Evolutionary conservation across 352 stramenopile genomes (phyloP).

Genomic region (Pythium aquatile): DNA sequence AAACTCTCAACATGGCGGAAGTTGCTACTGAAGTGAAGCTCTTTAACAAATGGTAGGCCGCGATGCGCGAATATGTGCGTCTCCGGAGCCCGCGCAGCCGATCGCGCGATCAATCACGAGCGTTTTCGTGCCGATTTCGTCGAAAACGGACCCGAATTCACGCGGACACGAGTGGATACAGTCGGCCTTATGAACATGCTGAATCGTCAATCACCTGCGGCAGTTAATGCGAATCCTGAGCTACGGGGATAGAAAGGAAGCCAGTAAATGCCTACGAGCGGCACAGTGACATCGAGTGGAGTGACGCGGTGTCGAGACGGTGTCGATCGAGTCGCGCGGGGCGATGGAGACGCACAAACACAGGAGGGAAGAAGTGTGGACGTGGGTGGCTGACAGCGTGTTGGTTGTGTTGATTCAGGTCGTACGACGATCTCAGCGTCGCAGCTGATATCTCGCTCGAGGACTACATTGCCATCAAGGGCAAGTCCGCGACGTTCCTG

Average conservation of each 20-base stretch:
- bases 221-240: too few species aligned
- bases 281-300: neutral
- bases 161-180: slow-evolving; percentile 6
- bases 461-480: slow-evolving; percentile 99
- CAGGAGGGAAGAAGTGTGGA: neutral
- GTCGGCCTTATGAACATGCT: neutral
- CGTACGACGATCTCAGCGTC: slow-evolving; percentile 99
- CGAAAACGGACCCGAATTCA: slow-evolving; percentile 20
- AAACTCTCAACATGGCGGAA: slow-evolving; percentile 92
- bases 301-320: neutral
- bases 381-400: slow-evolving; percentile 23
- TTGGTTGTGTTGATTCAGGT: slow-evolving; percentile 59
- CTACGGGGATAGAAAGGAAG: neutral
- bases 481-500: slow-evolving; percentile 98
- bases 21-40: slow-evolving; percentile 93
- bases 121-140: neutral
- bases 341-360: neutral
- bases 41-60: slow-evolving; percentile 93
- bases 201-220: slow-evolving; percentile 3
- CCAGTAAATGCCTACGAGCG: neutral
- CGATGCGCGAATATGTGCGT: slow-evolving; percentile 14
- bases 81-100: neutral
- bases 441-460: slow-evolving; percentile 96
- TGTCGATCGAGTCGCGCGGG: neutral
- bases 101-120: slow-evolving; percentile 6